Conservation (phyloP, 1,284 basidiomycete species). For the Inonotus hispidus region DNA sequence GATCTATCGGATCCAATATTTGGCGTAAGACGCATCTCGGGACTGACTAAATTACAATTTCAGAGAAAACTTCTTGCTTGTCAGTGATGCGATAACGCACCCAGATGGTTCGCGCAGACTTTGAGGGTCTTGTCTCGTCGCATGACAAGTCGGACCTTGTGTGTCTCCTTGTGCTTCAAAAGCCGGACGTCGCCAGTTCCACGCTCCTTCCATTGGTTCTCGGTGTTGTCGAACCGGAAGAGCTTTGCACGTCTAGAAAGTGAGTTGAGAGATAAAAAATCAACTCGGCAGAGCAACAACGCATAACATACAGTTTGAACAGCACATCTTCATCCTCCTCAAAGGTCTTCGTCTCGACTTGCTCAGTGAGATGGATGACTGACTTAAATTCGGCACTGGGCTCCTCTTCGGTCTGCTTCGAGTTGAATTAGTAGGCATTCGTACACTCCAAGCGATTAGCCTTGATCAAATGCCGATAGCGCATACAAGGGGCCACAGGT, state of each 20-base stretch:
- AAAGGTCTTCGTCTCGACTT: conserved; percentile 91
- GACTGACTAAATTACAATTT: conserved; percentile 52
- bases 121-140: conserved; percentile 99
- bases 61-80: not conserved
- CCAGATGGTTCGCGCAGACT: conserved; percentile 97
- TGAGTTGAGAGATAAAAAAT: conserved; percentile 2
- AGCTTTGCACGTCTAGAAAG: conserved; percentile 88
- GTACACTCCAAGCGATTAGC: conserved; percentile 6
- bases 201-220: conserved; percentile 95
- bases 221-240: conserved; percentile 85
- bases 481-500: not conserved
- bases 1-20: conserved; percentile 99
- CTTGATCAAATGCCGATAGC: conserved; percentile 8
- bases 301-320: conserved; percentile 88
- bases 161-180: conserved; percentile 81
- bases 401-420: conserved; percentile 65
- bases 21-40: conserved; percentile 93
- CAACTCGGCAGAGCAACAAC: conserved; percentile 11
- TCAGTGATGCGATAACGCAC: conserved; percentile 48
- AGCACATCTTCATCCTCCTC: conserved; percentile 93
- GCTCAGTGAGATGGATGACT: conserved; percentile 94
- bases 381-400: conserved; percentile 93
- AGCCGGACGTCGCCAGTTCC: conserved; percentile 91
- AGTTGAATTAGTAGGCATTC: not conserved
- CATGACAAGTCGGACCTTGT: conserved; percentile 97